phyloP scores from a whole-genome alignment of 2,329 filamentous ascomycete genomes.

The Penicillium crustosum region DNA sequence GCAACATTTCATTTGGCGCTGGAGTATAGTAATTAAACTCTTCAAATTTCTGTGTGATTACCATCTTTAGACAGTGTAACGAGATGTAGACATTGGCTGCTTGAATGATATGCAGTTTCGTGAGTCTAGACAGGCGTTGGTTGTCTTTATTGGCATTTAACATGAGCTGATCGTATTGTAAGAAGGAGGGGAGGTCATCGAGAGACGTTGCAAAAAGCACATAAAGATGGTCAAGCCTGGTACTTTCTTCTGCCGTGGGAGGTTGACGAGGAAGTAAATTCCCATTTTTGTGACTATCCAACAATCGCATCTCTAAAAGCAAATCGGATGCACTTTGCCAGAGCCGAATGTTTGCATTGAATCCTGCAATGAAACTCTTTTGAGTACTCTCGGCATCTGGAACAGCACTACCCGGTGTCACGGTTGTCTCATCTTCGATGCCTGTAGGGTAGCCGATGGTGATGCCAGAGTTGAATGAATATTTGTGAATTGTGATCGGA shows the following conservation, averaged over 20 bases:
- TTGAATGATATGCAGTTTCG: slow-evolving; percentile 37
- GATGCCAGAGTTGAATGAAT: slow-evolving; percentile 44
- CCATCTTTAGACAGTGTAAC: slow-evolving; percentile 44
- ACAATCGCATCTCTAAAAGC: slow-evolving; percentile 36
- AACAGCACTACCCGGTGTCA: slow-evolving; percentile 15
- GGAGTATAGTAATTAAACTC: slow-evolving; percentile 16
- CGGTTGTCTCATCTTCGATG: slow-evolving; percentile 21
- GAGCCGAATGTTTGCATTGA: slow-evolving; percentile 45
- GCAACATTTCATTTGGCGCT: slow-evolving; percentile 15
- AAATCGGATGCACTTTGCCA: slow-evolving; percentile 46
- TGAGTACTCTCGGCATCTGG: slow-evolving; percentile 10
- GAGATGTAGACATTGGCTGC: slow-evolving; percentile 42
- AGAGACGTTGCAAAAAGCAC: slow-evolving; percentile 46
- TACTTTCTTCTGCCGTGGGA: slow-evolving; percentile 27
- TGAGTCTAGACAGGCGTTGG: slow-evolving; percentile 3
- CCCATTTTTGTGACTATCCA: slow-evolving; percentile 7
- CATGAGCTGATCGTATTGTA: slow-evolving; percentile 27
- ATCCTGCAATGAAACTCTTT: slow-evolving; percentile 40
- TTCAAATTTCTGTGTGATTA: slow-evolving; percentile 34
- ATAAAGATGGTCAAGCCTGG: slow-evolving; percentile 39
- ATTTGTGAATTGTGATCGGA: slow-evolving; percentile 48
- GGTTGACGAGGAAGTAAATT: slow-evolving; percentile 2
- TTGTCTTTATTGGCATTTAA: slow-evolving; percentile 6
- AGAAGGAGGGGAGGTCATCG: slow-evolving; percentile 40
- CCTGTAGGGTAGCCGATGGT: slow-evolving; percentile 32